phyloP scores from a whole-genome alignment of 1,284 basidiomycete species.

The Malassezia brasiliensis region DNA sequence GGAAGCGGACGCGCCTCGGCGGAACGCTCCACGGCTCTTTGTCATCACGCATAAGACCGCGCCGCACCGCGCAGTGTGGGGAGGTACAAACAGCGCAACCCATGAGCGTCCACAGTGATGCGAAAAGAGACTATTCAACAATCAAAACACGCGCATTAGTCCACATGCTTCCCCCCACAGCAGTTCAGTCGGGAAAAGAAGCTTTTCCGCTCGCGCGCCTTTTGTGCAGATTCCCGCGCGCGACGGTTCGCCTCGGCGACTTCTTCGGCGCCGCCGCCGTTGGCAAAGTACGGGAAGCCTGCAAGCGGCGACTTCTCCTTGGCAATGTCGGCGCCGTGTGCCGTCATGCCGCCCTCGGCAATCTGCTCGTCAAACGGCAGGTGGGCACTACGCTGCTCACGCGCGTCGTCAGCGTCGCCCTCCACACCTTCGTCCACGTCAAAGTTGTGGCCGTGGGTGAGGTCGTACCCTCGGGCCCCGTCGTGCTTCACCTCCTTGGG shows the following conservation, averaged over 20 bases:
- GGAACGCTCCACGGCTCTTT: too few species aligned
- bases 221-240: conserved; percentile 7
- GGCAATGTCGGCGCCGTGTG: not conserved
- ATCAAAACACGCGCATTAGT: too few species aligned
- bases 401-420: not conserved
- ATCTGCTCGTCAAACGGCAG: not conserved
- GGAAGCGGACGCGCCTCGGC: too few species aligned
- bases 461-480: not conserved
- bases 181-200: conserved; percentile 14
- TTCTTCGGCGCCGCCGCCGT: not conserved
- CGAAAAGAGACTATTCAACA: too few species aligned
- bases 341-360: not conserved
- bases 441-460: not conserved
- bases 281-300: conserved; percentile 11
- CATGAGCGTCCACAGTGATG: too few species aligned
- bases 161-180: not conserved
- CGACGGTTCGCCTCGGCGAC: conserved; percentile 13
- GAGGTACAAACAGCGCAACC: too few species aligned
- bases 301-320: conserved; percentile 5
- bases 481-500: not conserved
- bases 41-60: too few species aligned
- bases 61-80: too few species aligned
- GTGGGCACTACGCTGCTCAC: not conserved
- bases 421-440: not conserved
- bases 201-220: not conserved